These are phyloP conservation scores for Sporothrix luriei DNA, from an alignment of 2,329 filamentous ascomycete species.

Conservation along the genomic window DNA sequence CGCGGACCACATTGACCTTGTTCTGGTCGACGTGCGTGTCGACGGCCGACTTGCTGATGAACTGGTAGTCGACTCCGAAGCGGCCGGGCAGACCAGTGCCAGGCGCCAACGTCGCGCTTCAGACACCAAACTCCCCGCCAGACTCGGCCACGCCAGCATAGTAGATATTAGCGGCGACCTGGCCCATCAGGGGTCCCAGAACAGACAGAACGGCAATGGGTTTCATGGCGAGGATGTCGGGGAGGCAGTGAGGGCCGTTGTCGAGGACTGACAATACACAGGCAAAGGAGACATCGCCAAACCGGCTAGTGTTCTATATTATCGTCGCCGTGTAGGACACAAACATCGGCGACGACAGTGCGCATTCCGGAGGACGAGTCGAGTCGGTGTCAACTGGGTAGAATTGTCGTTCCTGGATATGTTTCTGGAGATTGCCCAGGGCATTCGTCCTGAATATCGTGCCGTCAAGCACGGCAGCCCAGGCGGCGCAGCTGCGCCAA, in stretches of 20 bases:
- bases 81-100: conserved; percentile 53
- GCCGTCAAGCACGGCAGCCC: not conserved
- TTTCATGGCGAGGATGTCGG: conserved; percentile 37
- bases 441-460: conserved; percentile 14
- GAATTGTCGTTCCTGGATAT: not conserved
- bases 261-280: not conserved
- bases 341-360: not conserved
- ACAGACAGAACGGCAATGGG: conserved; percentile 30
- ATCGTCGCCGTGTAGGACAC: not conserved
- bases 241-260: not conserved
- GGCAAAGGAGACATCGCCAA: not conserved
- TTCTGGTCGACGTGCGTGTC: conserved; percentile 52
- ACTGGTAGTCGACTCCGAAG: conserved; percentile 55
- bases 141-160: conserved; percentile 54
- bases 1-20: conserved; percentile 52
- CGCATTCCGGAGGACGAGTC: not conserved
- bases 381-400: not conserved
- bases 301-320: not conserved
- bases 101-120: conserved; percentile 42
- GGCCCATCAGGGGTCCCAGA: conserved; percentile 27
- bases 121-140: conserved; percentile 52
- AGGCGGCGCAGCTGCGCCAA: not conserved
- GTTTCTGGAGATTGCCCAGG: not conserved
- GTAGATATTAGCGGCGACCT: conserved; percentile 49
- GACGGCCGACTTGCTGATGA: conserved; percentile 51